Conservation (phyloP, 805 yeast species). For the Ogataea haglerorum region DNA sequence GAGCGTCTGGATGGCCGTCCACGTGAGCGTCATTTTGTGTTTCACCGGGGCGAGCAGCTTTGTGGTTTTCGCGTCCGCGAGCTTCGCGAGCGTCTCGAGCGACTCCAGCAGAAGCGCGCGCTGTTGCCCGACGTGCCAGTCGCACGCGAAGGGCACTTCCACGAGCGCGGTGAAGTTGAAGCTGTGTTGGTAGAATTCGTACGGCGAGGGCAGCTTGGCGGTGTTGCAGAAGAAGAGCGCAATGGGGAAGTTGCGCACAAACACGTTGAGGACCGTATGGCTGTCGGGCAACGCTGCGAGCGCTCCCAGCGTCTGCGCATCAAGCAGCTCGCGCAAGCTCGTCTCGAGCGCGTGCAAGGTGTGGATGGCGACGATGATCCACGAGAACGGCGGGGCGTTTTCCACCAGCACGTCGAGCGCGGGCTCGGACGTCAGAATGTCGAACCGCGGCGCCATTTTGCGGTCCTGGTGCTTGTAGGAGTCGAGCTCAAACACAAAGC, state of each 20-base stretch:
- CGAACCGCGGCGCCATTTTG: background rate
- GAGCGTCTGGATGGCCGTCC: slow-evolving; percentile 31
- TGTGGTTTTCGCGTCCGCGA: slow-evolving; percentile 17
- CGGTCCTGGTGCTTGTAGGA: slow-evolving; percentile 19
- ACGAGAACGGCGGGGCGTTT: slow-evolving; percentile 10
- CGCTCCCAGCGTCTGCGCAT: slow-evolving; percentile 2
- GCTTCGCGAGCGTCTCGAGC: slow-evolving; percentile 37
- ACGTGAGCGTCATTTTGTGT: slow-evolving; percentile 25
- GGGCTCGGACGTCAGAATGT: slow-evolving; percentile 1
- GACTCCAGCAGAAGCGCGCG: slow-evolving; percentile 18
- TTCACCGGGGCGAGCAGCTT: slow-evolving; percentile 18
- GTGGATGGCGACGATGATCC: slow-evolving; percentile 12
- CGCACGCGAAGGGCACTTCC: slow-evolving; percentile 1
- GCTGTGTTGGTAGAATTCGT: slow-evolving; percentile 33
- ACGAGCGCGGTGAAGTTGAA: slow-evolving; percentile 11
- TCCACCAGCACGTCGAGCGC: slow-evolving; percentile 1
- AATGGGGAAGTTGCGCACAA: slow-evolving; percentile 40
- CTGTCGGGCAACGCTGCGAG: slow-evolving; percentile 8
- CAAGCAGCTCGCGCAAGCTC: background rate
- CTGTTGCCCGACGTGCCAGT: slow-evolving; percentile 11
- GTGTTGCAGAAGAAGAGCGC: slow-evolving; percentile 36
- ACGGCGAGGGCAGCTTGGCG: slow-evolving; percentile 40
- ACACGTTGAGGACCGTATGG: slow-evolving; percentile 18
- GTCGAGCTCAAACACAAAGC: slow-evolving; percentile 26
- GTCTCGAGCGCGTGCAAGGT: slow-evolving; percentile 8